Base-by-base conservation (phyloP, 129 eudicot species). In the Tagetes patula region DNA sequence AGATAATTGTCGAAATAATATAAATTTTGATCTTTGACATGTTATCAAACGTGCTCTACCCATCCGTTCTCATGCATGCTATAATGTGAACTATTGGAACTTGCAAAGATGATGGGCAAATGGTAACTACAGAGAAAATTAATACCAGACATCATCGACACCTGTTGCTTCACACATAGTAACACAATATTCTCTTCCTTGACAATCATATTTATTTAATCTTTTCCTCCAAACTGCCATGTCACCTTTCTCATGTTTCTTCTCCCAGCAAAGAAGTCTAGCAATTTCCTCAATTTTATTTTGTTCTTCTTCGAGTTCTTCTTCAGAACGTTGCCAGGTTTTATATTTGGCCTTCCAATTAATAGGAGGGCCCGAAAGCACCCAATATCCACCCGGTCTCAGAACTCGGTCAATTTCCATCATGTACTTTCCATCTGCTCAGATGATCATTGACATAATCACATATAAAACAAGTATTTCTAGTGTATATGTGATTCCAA, bases 311-410 rank as follows among this genome's bases (percentile, higher is more conserved):
- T 84, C 81, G 1, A 84, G 70, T 77, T 80, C 82, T 14, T 80
- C 75, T 46, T 64, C 65, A 64, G 80, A 61, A 77, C 73, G 85
- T 65, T 73, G 48, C 85, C 82, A 84, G 46, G 70, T 75, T 73
- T 68, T 49, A 56, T 77, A 73, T 48, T 77, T 74, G 54, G 31
- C 66, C 78, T 38, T 80, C 85, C 84, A 84, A 80, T 73, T 76
- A 50, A 80, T 72, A 9, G 84, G 87, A 33, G 85, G 85, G 56
- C 85, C 87, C 2, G 87, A 83, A 80, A 84, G 82, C 65, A 80
- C 80, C 82, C 82, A 84, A 34, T 73, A 84, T 38, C 85, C 88
- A 42, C 85, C 88, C 36, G 82, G 87, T 63, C 84, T 80, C 50
- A 83, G 39, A 34, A 82, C 50, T 37, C 77, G 62, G 20, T 71